A percentile compares a stretch with the other conserved stretches of the same genome.
These are phyloP conservation scores for Excoecaria agallocha DNA, from an alignment of 345 rosid species.

Conservation along the genomic window DNA sequence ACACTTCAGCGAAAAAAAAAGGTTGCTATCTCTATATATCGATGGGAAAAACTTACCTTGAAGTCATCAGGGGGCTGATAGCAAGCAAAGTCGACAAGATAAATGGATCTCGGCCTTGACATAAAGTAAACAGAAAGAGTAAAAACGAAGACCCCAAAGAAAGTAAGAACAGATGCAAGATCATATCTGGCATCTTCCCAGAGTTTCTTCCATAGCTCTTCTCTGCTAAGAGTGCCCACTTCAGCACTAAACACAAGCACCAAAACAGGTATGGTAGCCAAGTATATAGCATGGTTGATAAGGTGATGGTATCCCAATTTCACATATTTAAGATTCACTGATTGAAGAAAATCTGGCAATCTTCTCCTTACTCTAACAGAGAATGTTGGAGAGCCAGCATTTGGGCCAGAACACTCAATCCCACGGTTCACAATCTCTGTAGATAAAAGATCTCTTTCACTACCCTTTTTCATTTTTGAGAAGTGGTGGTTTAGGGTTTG, in stretches of 20 bases:
- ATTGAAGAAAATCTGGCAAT: slow-evolving; percentile 89
- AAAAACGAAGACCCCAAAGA: slow-evolving; percentile 60
- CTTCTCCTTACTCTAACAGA: slow-evolving; percentile 89
- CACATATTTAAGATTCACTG: slow-evolving; percentile 91
- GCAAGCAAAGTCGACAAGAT: slow-evolving; percentile 84
- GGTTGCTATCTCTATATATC: too few species aligned
- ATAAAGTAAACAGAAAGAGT: slow-evolving; percentile 71
- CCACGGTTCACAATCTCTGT: slow-evolving; percentile 95
- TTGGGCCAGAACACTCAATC: slow-evolving; percentile 80
- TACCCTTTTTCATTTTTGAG: slow-evolving; percentile 37
- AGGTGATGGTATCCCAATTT: slow-evolving; percentile 90
- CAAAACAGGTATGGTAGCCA: slow-evolving; percentile 84
- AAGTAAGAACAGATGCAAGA: slow-evolving; percentile 65
- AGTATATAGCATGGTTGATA: slow-evolving; percentile 86
- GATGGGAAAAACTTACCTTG: slow-evolving; percentile 47
- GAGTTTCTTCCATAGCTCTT: slow-evolving; percentile 78
- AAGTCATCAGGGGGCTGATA: slow-evolving; percentile 70
- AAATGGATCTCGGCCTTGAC: slow-evolving; percentile 82
- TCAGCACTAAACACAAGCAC: slow-evolving; percentile 82
- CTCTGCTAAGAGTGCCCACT: slow-evolving; percentile 74
- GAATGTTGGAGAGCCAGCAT: slow-evolving; percentile 81
- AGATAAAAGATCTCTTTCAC: slow-evolving; percentile 75
- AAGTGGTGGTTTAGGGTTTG: not conserved
- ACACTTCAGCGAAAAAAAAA: too few species aligned
- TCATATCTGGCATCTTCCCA: slow-evolving; percentile 79